phyloP scores from a whole-genome alignment of 2,329 filamentous ascomycete species.

The Colletotrichum phormii region DNA sequence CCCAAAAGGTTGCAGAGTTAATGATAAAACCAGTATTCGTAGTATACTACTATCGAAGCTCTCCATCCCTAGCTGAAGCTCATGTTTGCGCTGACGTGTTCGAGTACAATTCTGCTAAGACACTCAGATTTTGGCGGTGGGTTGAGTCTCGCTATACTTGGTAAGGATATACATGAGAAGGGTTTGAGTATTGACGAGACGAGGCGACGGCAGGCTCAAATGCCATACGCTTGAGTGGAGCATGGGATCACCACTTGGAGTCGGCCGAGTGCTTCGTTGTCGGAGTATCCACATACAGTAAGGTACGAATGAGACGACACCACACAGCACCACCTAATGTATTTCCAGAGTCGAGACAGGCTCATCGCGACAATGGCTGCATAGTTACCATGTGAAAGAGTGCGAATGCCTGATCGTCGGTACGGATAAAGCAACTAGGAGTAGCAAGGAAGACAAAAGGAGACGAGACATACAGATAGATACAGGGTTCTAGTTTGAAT shows the following conservation, averaged over 20 bases:
- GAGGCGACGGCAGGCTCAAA: not conserved
- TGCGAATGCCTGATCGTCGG: not conserved
- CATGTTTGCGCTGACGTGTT: not conserved
- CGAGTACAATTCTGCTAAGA: not conserved
- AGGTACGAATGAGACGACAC: not conserved
- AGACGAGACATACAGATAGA: not conserved
- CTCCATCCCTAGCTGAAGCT: not conserved
- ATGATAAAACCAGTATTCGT: not conserved
- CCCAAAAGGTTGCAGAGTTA: not conserved
- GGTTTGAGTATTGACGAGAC: not conserved
- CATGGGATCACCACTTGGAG: not conserved
- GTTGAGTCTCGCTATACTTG: not conserved
- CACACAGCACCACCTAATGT: not conserved
- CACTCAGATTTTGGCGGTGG: too few species aligned
- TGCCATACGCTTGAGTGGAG: not conserved
- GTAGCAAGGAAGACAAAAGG: not conserved
- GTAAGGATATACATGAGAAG: not conserved
- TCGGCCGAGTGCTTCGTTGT: not conserved
- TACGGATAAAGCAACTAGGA: not conserved
- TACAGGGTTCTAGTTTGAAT: not conserved
- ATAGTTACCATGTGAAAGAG: not conserved
- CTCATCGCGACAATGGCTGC: not conserved
- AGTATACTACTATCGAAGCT: not conserved
- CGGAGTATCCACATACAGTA: slow-evolving; percentile 15
- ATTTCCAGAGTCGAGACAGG: not conserved